Evolutionary conservation across 148 eudicot genomes (phyloP).

Genomic region (Spergularia bocconei): DNA sequence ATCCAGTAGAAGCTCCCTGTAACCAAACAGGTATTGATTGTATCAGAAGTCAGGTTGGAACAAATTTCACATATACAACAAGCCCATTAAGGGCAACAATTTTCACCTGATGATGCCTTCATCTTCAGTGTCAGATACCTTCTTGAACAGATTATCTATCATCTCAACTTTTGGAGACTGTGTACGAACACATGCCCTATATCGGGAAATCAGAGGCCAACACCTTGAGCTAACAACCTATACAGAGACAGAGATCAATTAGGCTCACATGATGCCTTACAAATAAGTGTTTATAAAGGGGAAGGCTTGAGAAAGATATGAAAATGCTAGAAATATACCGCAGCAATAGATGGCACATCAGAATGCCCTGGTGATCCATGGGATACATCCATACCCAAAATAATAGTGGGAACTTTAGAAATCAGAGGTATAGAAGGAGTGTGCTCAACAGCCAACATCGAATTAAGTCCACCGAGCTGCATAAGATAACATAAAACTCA

Average conservation of each 20-base stretch:
- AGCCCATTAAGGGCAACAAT: neutral
- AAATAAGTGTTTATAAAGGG: neutral
- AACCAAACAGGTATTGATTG: conserved; percentile 1
- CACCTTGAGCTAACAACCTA: conserved; percentile 80
- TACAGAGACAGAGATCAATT: neutral
- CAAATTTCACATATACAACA: neutral
- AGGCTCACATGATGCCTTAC: neutral
- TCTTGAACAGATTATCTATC: conserved; percentile 67
- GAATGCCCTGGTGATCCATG: conserved; percentile 77
- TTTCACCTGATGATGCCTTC: conserved; percentile 66
- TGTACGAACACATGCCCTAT: conserved; percentile 63
- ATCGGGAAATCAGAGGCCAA: conserved; percentile 73
- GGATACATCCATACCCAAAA: conserved; percentile 76
- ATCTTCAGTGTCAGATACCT: conserved; percentile 57
- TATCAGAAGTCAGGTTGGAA: neutral
- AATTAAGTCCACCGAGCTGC: conserved; percentile 84
- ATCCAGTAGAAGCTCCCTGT: conserved; percentile 71
- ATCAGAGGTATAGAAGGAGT: conserved; percentile 60
- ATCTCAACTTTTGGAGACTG: conserved; percentile 74
- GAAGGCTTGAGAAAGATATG: neutral
- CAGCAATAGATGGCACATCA: conserved; percentile 84
- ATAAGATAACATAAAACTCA: neutral
- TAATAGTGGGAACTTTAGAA: conserved; percentile 65
- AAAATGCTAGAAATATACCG: conserved; percentile 33
- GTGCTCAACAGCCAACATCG: conserved; percentile 51